Conservation (phyloP, 2,329 filamentous ascomycete genomes). For the Dendrostoma leiphaemia region DNA sequence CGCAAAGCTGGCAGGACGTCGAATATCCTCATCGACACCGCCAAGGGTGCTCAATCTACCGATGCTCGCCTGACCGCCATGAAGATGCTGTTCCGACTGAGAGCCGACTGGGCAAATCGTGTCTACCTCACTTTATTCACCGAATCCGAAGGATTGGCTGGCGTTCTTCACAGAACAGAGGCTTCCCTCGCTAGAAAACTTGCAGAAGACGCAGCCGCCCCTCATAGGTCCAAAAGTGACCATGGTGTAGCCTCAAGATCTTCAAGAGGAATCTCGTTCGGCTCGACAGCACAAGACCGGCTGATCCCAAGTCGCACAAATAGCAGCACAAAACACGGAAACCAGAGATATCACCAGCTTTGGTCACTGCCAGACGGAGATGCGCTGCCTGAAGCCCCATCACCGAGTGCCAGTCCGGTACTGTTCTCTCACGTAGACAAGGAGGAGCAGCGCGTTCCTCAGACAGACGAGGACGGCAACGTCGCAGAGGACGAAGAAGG, state of each 20-base stretch:
- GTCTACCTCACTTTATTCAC: conserved; percentile 69
- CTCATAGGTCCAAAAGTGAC: conserved; percentile 45
- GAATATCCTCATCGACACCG: conserved; percentile 62
- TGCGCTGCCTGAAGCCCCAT: conserved; percentile 49
- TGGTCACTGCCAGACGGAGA: conserved; percentile 59
- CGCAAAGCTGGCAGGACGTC: conserved; percentile 64
- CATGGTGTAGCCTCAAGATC: conserved; percentile 39
- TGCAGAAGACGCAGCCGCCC: conserved; percentile 49
- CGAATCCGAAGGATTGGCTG: conserved; percentile 72
- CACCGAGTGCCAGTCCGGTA: conserved; percentile 47
- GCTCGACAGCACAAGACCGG: conserved; percentile 41
- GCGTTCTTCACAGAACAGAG: conserved; percentile 66
- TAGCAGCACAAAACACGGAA: conserved; percentile 35
- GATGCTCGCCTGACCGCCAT: conserved; percentile 73
- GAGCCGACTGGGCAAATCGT: conserved; percentile 77
- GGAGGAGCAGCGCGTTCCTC: not conserved
- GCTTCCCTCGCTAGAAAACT: conserved; percentile 49
- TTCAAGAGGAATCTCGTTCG: conserved; percentile 51
- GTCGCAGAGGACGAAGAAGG: conserved; percentile 19
- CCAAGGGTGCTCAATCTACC: conserved; percentile 53
- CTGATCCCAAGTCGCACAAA: conserved; percentile 38
- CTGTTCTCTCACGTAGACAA: conserved; percentile 40
- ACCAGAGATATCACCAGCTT: conserved; percentile 45
- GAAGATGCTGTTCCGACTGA: conserved; percentile 77
- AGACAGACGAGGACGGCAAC: conserved; percentile 18